Evolutionary conservation across 257 asterid species (phyloP), one percentile per base, ranked within the genome.

Genomic region (Prunella vulgaris): DNA sequence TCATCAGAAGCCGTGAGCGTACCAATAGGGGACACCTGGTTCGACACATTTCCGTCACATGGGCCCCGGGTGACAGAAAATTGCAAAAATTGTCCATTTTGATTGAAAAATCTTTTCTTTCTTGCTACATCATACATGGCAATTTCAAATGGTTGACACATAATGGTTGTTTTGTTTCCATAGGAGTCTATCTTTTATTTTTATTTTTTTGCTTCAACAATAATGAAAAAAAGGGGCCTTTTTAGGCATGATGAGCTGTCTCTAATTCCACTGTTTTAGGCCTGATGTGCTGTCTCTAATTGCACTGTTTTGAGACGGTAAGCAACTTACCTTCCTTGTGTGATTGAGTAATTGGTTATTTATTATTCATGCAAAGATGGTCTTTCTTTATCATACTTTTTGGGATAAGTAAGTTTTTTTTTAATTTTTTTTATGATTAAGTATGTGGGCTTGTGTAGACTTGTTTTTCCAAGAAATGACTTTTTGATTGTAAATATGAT

Each of bases 261-360:
- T 22, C 59, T 60, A n/a, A 44, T 38, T 71, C 66, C 81, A 65
- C 73, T 75, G 86, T 85, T 85, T 82, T 78, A 52, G 59, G 59
- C 27, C 9, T 18, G 59, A 56, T 61, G 75, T 54, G 78, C 49
- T 74, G 78, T 70, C 82, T 18, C 68, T 64, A 24, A 44, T 38
- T 71, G 70, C 81, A 71, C 76, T 75, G 86, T 85, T 85, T 82
- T 78, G 75, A 75, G 76, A 75, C 84, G 86, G 88, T 85, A 84
- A 78, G 88, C 85, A 88, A 83, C 88, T 83, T 60, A 61, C 76
- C 77, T 60, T 62, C 38, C 38, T 70, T 70, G 72, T 30, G 24
- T 76, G 79, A 80, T 83, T 83, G 80, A 46, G 66, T 60, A 33
- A 20, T 64, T 72, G 60, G 42, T 72, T 74, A 57, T 61, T 58